A percentile compares a stretch with the other conserved stretches of the same genome.
Conservation (phyloP, 148 eudicot genomes). For the Chenopodium album region DNA sequence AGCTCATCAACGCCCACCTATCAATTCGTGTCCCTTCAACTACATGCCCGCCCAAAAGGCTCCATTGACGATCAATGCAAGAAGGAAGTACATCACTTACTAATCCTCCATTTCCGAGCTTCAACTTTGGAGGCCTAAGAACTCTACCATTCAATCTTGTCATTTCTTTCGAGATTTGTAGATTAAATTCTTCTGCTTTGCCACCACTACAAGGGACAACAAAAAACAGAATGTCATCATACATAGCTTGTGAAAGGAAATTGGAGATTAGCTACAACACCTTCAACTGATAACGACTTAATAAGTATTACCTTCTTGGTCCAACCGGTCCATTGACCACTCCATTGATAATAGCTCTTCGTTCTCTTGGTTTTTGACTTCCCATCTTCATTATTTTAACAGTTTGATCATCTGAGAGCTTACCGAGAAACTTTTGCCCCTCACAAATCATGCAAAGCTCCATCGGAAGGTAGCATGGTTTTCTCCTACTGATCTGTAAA, state of each 20-base stretch:
- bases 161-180: conserved; percentile 72
- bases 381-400: conserved; percentile 83
- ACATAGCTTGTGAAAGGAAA: background rate
- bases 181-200: conserved; percentile 69
- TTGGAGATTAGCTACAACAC: background rate
- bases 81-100: conserved; percentile 60
- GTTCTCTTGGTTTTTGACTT: conserved; percentile 73
- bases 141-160: conserved; percentile 76
- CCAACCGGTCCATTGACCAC: conserved; percentile 83
- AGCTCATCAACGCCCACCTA: conserved; percentile 80
- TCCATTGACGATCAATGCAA: conserved; percentile 84
- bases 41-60: conserved; percentile 80
- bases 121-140: conserved; percentile 86
- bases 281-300: background rate
- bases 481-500: conserved; percentile 81
- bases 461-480: conserved; percentile 90
- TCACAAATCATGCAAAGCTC: conserved; percentile 95
- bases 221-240: background rate
- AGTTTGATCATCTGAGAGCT: conserved; percentile 92
- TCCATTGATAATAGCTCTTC: conserved; percentile 67
- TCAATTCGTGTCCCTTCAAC: conserved; percentile 71
- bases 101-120: conserved; percentile 69
- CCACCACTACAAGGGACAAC: conserved; percentile 48
- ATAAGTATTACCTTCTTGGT: conserved; percentile 63
- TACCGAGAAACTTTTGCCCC: conserved; percentile 92